Evolutionary conservation across 2,329 filamentous ascomycete species (phyloP).

Genomic region (Apiospora arundinis): DNA sequence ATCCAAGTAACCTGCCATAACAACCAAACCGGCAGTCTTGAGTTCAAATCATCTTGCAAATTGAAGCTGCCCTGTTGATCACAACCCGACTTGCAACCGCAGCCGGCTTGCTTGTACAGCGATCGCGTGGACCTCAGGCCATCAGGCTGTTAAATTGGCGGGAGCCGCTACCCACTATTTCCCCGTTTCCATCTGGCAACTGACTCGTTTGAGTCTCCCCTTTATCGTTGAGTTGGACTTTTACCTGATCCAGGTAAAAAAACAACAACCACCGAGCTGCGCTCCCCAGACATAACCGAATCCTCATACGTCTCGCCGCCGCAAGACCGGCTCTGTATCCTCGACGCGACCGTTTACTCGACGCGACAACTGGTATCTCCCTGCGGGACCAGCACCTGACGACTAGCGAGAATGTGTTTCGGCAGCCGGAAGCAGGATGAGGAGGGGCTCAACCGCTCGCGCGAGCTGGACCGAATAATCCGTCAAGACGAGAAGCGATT

Average conservation of each 20-base stretch:
- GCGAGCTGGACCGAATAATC: slow-evolving; percentile 86
- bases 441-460: slow-evolving; percentile 60
- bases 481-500: slow-evolving; percentile 87
- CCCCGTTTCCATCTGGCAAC: slow-evolving; percentile 3
- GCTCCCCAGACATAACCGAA: neutral
- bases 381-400: neutral
- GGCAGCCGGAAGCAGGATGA: slow-evolving; percentile 59
- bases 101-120: neutral
- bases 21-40: neutral
- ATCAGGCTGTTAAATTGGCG: slow-evolving; percentile 3
- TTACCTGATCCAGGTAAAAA: neutral
- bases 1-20: neutral
- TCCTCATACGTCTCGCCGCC: neutral
- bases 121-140: slow-evolving; percentile 10
- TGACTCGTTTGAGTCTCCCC: slow-evolving; percentile 12
- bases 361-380: neutral
- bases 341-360: neutral
- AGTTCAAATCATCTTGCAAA: neutral
- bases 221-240: neutral
- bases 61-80: neutral
- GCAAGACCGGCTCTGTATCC: neutral
- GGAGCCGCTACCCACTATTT: slow-evolving; percentile 14
- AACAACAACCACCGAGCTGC: slow-evolving; percentile 2
- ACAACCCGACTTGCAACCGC: neutral
- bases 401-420: slow-evolving; percentile 65